These are phyloP conservation scores for Fusarium palustre DNA, from an alignment of 2,329 filamentous ascomycete genomes.

Conservation along the genomic window DNA sequence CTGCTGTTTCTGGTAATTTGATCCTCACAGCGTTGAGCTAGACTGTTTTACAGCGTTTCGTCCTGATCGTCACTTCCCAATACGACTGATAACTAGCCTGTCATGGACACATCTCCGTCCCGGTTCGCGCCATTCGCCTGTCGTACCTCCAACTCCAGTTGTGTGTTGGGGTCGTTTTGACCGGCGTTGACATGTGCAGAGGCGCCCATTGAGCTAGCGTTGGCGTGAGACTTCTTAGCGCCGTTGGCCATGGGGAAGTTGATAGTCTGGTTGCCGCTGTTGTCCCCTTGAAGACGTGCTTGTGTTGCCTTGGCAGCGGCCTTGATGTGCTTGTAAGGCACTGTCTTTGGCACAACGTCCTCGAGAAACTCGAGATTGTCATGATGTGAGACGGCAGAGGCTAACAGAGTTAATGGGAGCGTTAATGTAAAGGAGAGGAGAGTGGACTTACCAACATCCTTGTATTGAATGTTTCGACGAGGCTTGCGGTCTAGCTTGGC, in stretches of 20 bases:
- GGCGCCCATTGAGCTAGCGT: constrained; percentile 45
- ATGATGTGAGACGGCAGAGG: constrained; percentile 84
- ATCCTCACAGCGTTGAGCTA: not conserved
- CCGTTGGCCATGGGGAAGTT: constrained; percentile 42
- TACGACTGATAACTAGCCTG: constrained; percentile 55
- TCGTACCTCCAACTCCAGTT: constrained; percentile 67
- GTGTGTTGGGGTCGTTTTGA: constrained; percentile 61
- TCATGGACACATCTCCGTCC: constrained; percentile 71
- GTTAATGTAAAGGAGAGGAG: not conserved
- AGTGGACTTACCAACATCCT: constrained; percentile 78
- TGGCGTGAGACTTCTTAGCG: constrained; percentile 48
- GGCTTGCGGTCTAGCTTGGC: constrained; percentile 93
- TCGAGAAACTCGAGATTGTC: constrained; percentile 96
- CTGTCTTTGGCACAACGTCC: constrained; percentile 89
- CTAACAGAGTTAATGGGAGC: constrained; percentile 57
- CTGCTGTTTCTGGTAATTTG: not conserved
- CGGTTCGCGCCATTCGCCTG: constrained; percentile 55
- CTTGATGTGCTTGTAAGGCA: constrained; percentile 83
- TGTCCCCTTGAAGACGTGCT: constrained; percentile 58
- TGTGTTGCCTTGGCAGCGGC: constrained; percentile 66
- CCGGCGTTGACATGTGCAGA: constrained; percentile 43
- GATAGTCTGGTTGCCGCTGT: constrained; percentile 49
- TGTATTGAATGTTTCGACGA: constrained; percentile 93
- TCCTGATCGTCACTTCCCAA: not conserved
- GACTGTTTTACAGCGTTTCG: not conserved